These are phyloP conservation scores for Laetiporus sulphureus DNA, from an alignment of 1,284 basidiomycete genomes.

Conservation along the genomic window DNA sequence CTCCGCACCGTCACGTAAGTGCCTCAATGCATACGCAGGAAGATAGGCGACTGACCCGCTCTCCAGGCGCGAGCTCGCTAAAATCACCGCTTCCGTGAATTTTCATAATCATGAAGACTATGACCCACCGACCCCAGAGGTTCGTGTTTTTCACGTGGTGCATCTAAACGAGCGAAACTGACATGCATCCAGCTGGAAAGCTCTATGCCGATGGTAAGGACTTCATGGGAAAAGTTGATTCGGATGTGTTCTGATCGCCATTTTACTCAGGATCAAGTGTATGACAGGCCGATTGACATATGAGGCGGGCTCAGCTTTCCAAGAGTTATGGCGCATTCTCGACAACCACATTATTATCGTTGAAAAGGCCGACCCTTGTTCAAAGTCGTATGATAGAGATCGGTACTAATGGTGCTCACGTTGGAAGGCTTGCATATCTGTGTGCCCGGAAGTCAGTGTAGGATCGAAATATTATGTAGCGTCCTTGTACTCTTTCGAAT, in stretches of 20 bases:
- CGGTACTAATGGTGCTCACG: too few species aligned
- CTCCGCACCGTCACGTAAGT: conserved; percentile 15
- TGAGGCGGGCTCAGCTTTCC: neutral
- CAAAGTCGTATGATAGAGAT: too few species aligned
- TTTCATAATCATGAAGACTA: neutral
- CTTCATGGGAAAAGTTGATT: too few species aligned
- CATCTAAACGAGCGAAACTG: too few species aligned
- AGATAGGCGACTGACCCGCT: neutral
- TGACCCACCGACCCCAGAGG: conserved; percentile 5
- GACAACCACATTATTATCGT: too few species aligned
- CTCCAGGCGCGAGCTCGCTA: conserved; percentile 7
- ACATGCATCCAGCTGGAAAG: conserved; percentile 5
- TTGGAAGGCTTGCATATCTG: too few species aligned
- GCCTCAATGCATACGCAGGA: neutral
- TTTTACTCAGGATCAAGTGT: neutral
- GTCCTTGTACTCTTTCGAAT: neutral
- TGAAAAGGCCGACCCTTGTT: too few species aligned
- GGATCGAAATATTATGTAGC: too few species aligned
- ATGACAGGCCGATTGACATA: neutral
- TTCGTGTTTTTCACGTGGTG: neutral
- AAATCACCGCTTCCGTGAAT: conserved; percentile 7
- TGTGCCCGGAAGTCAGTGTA: too few species aligned
- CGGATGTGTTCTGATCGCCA: too few species aligned
- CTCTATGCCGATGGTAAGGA: conserved; percentile 1
- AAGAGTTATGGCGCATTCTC: too few species aligned